Evolutionary conservation across 1,139 yeast genomes (phyloP).

Genomic region (Suhomyces bribrorum): DNA sequence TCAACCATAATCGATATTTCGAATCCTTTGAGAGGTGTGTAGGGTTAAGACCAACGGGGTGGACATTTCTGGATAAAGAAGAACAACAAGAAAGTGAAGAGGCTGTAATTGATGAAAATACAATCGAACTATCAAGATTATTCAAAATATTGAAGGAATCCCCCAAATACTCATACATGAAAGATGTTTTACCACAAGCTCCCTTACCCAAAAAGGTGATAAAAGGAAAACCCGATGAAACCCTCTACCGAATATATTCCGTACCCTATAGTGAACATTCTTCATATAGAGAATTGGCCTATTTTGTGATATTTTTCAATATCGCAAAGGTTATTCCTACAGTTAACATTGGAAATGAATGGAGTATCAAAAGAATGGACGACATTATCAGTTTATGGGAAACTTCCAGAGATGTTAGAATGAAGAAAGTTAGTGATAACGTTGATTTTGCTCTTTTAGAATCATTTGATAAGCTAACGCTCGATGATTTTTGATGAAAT

Average conservation of each 20-base stretch:
- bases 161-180: slow-evolving; percentile 28
- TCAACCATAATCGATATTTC: slow-evolving; percentile 49
- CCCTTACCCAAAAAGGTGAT: slow-evolving; percentile 18
- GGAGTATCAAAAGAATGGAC: slow-evolving; percentile 40
- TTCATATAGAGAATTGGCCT: slow-evolving; percentile 74
- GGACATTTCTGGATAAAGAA: slow-evolving; percentile 53
- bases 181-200: slow-evolving; percentile 38
- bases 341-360: slow-evolving; percentile 56
- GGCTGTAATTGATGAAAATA: slow-evolving; percentile 6
- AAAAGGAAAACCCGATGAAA: slow-evolving; percentile 27
- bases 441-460: slow-evolving; percentile 2
- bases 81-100: slow-evolving; percentile 7
- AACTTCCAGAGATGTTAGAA: slow-evolving; percentile 14
- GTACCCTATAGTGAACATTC: slow-evolving; percentile 95
- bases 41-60: slow-evolving; percentile 82
- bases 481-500: slow-evolving; percentile 14
- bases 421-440: slow-evolving; percentile 1
- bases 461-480: slow-evolving; percentile 9
- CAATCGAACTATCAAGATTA: slow-evolving; percentile 9
- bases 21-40: slow-evolving; percentile 55
- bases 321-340: slow-evolving; percentile 71
- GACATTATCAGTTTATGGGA: slow-evolving; percentile 53
- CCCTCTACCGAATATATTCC: slow-evolving; percentile 50
- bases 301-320: slow-evolving; percentile 56
- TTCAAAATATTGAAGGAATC: slow-evolving; percentile 19